Evolutionary conservation across 2,329 filamentous ascomycete species (phyloP).

Genomic region (Trichoderma atrobrunneum): DNA sequence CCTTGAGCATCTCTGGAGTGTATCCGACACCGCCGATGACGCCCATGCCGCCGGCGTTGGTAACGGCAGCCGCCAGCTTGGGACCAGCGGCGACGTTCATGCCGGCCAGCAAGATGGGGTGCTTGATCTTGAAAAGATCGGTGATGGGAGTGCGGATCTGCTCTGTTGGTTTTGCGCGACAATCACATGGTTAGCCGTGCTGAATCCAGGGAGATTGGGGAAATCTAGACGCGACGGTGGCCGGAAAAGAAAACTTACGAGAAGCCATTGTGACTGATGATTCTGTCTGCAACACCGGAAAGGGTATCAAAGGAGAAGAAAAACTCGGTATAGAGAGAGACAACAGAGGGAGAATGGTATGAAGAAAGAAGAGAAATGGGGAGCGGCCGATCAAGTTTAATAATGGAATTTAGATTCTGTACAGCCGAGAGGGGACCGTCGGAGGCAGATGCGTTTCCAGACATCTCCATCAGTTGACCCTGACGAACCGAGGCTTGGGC

Average conservation of each 20-base stretch:
- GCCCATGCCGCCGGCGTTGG: constrained; percentile 93
- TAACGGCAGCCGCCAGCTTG: constrained; percentile 92
- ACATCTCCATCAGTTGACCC: constrained; percentile 9
- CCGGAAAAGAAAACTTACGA: constrained; percentile 49
- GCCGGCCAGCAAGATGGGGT: constrained; percentile 90
- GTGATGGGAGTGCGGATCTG: constrained; percentile 84
- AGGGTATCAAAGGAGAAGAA: constrained; percentile 20
- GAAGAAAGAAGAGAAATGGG: neutral
- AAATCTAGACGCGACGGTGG: neutral
- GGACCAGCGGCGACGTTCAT: constrained; percentile 99
- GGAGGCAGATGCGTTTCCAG: neutral
- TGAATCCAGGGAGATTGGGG: neutral
- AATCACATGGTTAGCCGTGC: constrained; percentile 5
- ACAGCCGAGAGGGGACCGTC: constrained; percentile 18
- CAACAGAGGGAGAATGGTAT: neutral
- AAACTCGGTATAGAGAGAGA: neutral
- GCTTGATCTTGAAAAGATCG: constrained; percentile 96
- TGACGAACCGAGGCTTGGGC: constrained; percentile 20
- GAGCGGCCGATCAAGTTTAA: neutral
- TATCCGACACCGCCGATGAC: constrained; percentile 96
- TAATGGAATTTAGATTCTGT: constrained; percentile 3
- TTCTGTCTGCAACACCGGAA: constrained; percentile 18
- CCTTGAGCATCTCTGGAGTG: constrained; percentile 93
- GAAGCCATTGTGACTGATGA: constrained; percentile 62
- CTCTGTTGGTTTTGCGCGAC: constrained; percentile 28